Conservation (phyloP, 805 yeast species). For the Allodekkera sacchari region DNA sequence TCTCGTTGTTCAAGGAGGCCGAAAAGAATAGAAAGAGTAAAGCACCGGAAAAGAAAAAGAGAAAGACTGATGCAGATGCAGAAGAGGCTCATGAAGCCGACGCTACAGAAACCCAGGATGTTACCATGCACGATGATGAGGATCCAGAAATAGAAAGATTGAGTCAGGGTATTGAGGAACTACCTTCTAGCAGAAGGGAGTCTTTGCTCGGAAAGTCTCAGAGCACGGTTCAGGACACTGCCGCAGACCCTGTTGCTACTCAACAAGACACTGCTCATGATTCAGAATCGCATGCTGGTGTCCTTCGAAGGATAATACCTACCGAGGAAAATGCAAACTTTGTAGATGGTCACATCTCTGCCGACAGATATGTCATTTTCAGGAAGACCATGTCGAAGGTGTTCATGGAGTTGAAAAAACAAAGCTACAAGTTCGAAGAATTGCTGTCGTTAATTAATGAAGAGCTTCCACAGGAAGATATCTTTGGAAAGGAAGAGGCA, state of each 20-base stretch:
- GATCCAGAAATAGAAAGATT: conserved; percentile 19
- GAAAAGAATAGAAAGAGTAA: conserved; percentile 26
- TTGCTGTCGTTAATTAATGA: conserved; percentile 18
- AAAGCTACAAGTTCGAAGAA: conserved; percentile 22
- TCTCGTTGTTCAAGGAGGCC: conserved; percentile 72
- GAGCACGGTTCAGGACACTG: not conserved
- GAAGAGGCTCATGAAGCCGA: not conserved
- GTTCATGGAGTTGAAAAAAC: conserved; percentile 32
- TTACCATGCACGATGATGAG: conserved; percentile 17
- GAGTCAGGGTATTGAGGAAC: conserved; percentile 17
- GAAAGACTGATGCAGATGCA: conserved; percentile 16
- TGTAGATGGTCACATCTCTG: conserved; percentile 34
- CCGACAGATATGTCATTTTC: conserved; percentile 39
- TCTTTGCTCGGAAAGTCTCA: conserved; percentile 3
- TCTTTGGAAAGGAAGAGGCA: conserved; percentile 35
- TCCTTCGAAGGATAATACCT: conserved; percentile 2
- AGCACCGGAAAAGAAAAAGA: conserved; percentile 29
- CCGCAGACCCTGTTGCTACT: too few species aligned
- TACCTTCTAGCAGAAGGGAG: conserved; percentile 10
- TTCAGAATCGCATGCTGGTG: conserved; percentile 10
- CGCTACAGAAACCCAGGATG: too few species aligned
- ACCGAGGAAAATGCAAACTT: conserved; percentile 10
- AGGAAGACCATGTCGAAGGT: conserved; percentile 39
- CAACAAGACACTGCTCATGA: conserved; percentile 7
- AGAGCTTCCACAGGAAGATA: conserved; percentile 35